Evolutionary conservation across 2,329 filamentous ascomycete genomes (phyloP).

Genomic region (Tolypocladium amazonense): DNA sequence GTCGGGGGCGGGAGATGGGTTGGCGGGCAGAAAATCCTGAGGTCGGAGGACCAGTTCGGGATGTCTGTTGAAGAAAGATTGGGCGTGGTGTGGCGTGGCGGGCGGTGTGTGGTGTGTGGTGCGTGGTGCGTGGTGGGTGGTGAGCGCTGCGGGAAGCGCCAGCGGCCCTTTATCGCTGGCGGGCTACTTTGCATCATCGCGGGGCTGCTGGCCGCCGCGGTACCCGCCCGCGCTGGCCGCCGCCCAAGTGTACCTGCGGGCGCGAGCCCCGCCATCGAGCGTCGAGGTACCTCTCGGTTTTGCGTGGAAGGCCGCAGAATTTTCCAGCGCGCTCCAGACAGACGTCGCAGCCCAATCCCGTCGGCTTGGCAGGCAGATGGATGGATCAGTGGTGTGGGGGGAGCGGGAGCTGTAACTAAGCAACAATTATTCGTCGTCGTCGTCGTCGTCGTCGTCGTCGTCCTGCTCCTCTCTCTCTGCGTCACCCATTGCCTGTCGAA

Average conservation of each 20-base stretch:
- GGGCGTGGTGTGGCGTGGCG: background rate
- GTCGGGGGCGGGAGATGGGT: background rate
- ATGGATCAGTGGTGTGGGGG: background rate
- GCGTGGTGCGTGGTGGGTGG: background rate
- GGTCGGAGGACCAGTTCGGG: background rate
- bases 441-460: no score
- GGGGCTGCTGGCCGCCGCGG: background rate
- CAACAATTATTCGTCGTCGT: no score
- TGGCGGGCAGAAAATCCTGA: background rate
- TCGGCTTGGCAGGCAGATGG: background rate
- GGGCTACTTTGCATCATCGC: background rate
- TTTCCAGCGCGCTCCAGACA: slow-evolving; percentile 9
- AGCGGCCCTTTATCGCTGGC: background rate
- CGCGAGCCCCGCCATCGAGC: slow-evolving; percentile 7
- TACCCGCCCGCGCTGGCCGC: background rate
- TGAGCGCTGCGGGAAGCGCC: no score
- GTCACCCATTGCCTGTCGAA: no score
- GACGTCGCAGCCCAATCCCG: background rate
- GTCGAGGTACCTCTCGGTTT: slow-evolving; percentile 1
- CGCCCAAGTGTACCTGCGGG: slow-evolving; percentile 2
- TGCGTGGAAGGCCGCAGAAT: slow-evolving; percentile 14
- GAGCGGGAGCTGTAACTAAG: no score
- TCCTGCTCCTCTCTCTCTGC: no score
- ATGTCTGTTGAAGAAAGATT: background rate
- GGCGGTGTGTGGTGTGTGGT: background rate